phyloP scores from a whole-genome alignment of 2,329 filamentous ascomycete genomes.

The Aspergillus pseudonomiae region DNA sequence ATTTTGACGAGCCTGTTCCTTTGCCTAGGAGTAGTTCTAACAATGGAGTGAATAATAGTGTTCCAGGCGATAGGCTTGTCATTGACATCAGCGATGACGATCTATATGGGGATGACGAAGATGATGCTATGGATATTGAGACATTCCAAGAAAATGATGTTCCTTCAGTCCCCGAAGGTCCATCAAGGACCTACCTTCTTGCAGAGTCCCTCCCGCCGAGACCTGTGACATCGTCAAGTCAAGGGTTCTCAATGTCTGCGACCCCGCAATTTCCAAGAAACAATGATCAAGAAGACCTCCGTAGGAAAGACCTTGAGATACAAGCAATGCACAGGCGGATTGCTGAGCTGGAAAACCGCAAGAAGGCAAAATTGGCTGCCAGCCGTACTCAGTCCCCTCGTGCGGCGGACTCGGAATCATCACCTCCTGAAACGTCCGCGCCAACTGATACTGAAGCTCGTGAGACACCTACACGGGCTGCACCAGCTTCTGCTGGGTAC shows the following conservation, averaged over 20 bases:
- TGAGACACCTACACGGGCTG: neutral
- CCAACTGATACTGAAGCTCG: constrained; percentile 11
- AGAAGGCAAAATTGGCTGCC: constrained; percentile 44
- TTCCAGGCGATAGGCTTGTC: constrained; percentile 65
- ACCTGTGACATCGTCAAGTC: constrained; percentile 44
- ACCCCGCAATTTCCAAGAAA: constrained; percentile 41
- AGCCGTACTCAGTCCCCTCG: constrained; percentile 42
- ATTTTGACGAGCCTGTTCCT: constrained; percentile 64
- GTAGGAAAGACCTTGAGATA: constrained; percentile 53
- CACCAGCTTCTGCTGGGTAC: neutral
- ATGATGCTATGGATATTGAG: constrained; percentile 34
- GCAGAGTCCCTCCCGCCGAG: constrained; percentile 46
- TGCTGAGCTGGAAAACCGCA: constrained; percentile 51
- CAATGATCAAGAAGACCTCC: constrained; percentile 48
- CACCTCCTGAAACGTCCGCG: constrained; percentile 18
- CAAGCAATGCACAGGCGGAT: constrained; percentile 52
- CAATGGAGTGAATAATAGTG: constrained; percentile 46
- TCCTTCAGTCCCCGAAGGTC: constrained; percentile 26
- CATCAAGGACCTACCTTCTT: constrained; percentile 48
- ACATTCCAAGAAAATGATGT: constrained; percentile 33
- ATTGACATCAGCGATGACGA: constrained; percentile 85
- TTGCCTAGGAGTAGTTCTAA: constrained; percentile 65
- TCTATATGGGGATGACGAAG: constrained; percentile 40
- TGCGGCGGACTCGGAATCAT: constrained; percentile 26
- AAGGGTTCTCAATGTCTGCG: constrained; percentile 39